These are phyloP conservation scores for Aspergillus uvarum DNA, from an alignment of 2,329 filamentous ascomycete genomes.

Conservation along the genomic window DNA sequence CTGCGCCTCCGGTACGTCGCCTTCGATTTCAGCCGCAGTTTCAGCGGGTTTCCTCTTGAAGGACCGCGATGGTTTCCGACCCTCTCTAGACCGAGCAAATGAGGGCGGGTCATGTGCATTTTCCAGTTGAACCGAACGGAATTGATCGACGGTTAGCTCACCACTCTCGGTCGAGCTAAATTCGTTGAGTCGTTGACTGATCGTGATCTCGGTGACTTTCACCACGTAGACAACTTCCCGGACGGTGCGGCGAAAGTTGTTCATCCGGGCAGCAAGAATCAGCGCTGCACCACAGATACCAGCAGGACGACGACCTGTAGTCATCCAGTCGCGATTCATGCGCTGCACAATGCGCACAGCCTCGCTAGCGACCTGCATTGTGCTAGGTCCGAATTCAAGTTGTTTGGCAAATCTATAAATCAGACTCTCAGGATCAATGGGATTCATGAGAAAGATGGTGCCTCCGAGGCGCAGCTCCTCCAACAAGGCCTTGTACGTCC, in stretches of 20 bases:
- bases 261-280: conserved; percentile 93
- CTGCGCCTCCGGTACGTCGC: conserved; percentile 42
- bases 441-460: conserved; percentile 68
- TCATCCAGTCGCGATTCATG: conserved; percentile 98
- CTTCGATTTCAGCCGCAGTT: conserved; percentile 46
- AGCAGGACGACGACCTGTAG: conserved; percentile 86
- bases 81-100: conserved; percentile 60
- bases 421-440: conserved; percentile 82
- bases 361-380: conserved; percentile 81
- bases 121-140: conserved; percentile 58
- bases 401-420: conserved; percentile 89
- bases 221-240: conserved; percentile 97
- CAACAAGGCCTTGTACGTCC: conserved; percentile 81
- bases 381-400: conserved; percentile 82
- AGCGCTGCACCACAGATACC: conserved; percentile 93
- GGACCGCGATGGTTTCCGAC: conserved; percentile 53
- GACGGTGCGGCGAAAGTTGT: conserved; percentile 91
- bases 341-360: conserved; percentile 83
- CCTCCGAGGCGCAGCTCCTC: conserved; percentile 54
- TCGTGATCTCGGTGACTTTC: conserved; percentile 91
- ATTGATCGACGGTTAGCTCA: conserved; percentile 82
- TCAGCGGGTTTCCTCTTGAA: conserved; percentile 35
- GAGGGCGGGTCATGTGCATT: conserved; percentile 79
- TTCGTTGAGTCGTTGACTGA: conserved; percentile 86
- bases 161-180: conserved; percentile 86